These are phyloP conservation scores for Talaromyces borbonicus DNA, from an alignment of 495 filamentous ascomycete species.

Conservation along the genomic window DNA sequence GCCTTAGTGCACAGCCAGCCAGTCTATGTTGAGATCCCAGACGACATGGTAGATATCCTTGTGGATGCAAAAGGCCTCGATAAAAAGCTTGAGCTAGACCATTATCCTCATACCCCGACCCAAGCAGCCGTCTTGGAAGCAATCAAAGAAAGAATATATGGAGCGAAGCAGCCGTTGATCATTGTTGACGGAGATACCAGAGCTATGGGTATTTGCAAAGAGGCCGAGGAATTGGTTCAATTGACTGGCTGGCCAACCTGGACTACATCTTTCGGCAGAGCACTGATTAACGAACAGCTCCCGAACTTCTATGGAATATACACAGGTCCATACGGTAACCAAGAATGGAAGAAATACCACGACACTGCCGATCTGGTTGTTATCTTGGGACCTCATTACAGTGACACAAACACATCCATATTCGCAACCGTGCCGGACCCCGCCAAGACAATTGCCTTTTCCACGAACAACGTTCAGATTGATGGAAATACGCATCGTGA, in stretches of 20 bases:
- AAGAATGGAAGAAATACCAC: conserved; percentile 16
- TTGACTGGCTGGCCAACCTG: conserved; percentile 24
- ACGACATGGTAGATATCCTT: conserved; percentile 28
- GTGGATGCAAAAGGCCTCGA: conserved; percentile 18
- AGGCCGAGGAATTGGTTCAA: conserved; percentile 21
- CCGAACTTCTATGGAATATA: conserved; percentile 30
- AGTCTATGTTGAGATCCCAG: conserved; percentile 35
- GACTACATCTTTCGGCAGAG: conserved; percentile 26
- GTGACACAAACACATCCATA: conserved; percentile 29
- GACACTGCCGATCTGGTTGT: conserved; percentile 25
- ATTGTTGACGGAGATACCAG: conserved; percentile 26
- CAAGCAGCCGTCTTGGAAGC: not conserved
- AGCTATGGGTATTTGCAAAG: conserved; percentile 16
- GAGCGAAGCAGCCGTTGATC: conserved; percentile 25
- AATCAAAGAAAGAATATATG: conserved; percentile 23
- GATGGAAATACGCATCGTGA: not conserved
- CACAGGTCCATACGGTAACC: conserved; percentile 17
- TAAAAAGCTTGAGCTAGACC: not conserved
- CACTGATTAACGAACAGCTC: conserved; percentile 25
- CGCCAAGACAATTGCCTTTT: conserved; percentile 20
- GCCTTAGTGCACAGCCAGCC: conserved; percentile 30
- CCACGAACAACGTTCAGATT: conserved; percentile 17
- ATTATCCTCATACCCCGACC: not conserved
- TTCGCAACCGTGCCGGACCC: conserved; percentile 19
- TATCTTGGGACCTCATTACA: conserved; percentile 24